Base-by-base conservation (phyloP, 1,284 basidiomycete genomes). In the Pseudozyma hubeiensis region DNA sequence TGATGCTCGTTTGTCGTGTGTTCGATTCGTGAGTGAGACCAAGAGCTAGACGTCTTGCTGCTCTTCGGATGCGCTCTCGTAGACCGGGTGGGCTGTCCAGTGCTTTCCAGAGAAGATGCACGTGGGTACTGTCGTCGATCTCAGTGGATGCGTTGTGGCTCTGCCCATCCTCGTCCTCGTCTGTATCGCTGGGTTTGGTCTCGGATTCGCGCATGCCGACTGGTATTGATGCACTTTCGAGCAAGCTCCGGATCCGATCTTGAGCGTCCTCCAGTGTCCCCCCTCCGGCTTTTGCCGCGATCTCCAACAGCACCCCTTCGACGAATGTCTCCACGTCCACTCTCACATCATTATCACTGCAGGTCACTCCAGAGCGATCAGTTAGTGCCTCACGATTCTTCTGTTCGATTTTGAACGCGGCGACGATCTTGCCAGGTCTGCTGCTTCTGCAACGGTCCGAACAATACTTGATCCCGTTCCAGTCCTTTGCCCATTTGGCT, bases 401-500 rank as follows among this genome's bases (percentile, higher is more conserved):
- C 16, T 13, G 31, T 0, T 29, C 16, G 9, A 8, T 0, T 4
- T 3, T 6, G 39, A 61, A 65, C 0, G 13, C 44, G 11, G 35
- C 59, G 9, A 57, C 41, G 0, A 75, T 14, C n/a, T 47, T 64
- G 8, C 64, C 73, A 0, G 68, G 67, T 0, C 66, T 24, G 0
- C 59, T 66, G 1, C 44, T 34, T 0, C 61, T 45, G 45, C 78
- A 80, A 1, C 70, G 41, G 51, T 73, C 70, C 7, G 74, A 77
- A 46, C 78, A 80, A 19, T 61, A 64, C 59, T 71, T 72, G 59
- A 80, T 80, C 8, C 43, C 53, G 11, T 30, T 35, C 78, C 78
- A 80, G 46, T 79, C 61, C 30, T 64, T 64, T 5, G 66, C 61
- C 78, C 78, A 80, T 24, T 79, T 80, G 13, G 73, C 65, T 9